Evolutionary conservation across 805 yeast species (phyloP), one percentile per base, ranked within the genome.

Genomic region (Candida takata): DNA sequence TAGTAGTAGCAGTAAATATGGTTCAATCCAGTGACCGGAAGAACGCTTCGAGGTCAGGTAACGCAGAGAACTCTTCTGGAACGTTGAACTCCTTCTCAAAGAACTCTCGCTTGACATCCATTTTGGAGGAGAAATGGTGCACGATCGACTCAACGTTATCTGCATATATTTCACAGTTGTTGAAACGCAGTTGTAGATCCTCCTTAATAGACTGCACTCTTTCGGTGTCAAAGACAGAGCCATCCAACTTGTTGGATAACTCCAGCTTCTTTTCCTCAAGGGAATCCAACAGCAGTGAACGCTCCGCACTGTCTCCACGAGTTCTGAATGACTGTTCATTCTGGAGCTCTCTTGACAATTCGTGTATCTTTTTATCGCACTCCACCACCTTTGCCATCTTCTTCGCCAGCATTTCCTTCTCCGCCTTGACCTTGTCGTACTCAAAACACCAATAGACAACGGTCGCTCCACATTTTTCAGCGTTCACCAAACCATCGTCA

Each of bases 401-500:
- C 32, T 29, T 27, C 14, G 28, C 24, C 18, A 31, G 11, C 19
- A 31, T n/a, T 5, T 40, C 40, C 15, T 48, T 44, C 24, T 51
- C 31, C 15, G 43, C 47, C 40, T 39, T 45, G 29, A 48, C 37
- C 41, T 49, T 41, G 42, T 58, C 62, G 37, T 55, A 59, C 41
- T 51, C 55, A 51, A 69, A 72, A 34, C 70, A 59, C 76, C 77
- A 74, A 40, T 71, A 74, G 3, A 72, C 55, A 35, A 69, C 70
- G 11, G 69, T 60, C 11, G 61, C 58, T 0, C 82, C 83, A 49
- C 81, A 74, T 50, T 75, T 76, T 41, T 71, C 77, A 27, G 64
- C 61, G 29, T 63, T 64, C 7, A 74, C 61, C 21, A 71, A 44
- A 17, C 62, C 67, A 35, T 74, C 81, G 42, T 72, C 77, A 8